A percentile compares a stretch with the other conserved stretches of the same genome.
These are phyloP conservation scores for Cryoendolithus antarcticus DNA, from an alignment of 2,329 filamentous ascomycete genomes.

Conservation along the genomic window DNA sequence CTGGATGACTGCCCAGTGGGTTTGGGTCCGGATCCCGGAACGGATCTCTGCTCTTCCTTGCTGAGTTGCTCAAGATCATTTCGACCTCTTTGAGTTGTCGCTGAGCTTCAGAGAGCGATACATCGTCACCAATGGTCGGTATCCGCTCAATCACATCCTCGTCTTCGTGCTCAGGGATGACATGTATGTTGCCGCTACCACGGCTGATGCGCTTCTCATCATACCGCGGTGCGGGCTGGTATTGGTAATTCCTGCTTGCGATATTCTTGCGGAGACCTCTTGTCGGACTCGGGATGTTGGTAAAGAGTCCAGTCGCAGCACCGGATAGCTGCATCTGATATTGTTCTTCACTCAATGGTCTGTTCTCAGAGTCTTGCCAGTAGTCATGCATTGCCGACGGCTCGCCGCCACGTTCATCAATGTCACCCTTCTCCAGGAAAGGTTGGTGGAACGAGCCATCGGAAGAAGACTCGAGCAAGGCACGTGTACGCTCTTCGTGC, in stretches of 20 bases:
- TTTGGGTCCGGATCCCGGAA: slow-evolving; percentile 26
- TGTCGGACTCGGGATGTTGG: slow-evolving; percentile 37
- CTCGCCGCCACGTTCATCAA: slow-evolving; percentile 28
- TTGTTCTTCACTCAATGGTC: slow-evolving; percentile 3
- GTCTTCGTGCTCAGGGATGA: slow-evolving; percentile 51
- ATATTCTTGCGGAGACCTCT: slow-evolving; percentile 33
- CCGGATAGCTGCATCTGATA: slow-evolving; percentile 17
- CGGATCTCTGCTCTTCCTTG: slow-evolving; percentile 5
- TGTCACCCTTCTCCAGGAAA: slow-evolving; percentile 23
- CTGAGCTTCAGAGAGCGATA: slow-evolving; percentile 8
- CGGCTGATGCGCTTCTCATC: slow-evolving; percentile 38
- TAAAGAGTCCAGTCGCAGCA: slow-evolving; percentile 31
- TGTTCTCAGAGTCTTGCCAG: slow-evolving; percentile 5
- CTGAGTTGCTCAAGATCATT: slow-evolving; percentile 7
- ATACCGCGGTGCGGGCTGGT: slow-evolving; percentile 29
- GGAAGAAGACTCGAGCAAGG: slow-evolving; percentile 31
- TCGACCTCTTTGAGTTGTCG: slow-evolving; percentile 13
- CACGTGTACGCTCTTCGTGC: slow-evolving; percentile 38
- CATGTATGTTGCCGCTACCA: slow-evolving; percentile 45
- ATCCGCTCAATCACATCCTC: slow-evolving; percentile 30
- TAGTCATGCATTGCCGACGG: slow-evolving; percentile 24
- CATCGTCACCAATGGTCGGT: not conserved
- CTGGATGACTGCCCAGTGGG: slow-evolving; percentile 24
- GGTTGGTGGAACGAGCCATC: slow-evolving; percentile 34
- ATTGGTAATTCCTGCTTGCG: slow-evolving; percentile 24